Evolutionary conservation across 306 rosid genomes (phyloP).

Genomic region (Pterocarpus santalinus): DNA sequence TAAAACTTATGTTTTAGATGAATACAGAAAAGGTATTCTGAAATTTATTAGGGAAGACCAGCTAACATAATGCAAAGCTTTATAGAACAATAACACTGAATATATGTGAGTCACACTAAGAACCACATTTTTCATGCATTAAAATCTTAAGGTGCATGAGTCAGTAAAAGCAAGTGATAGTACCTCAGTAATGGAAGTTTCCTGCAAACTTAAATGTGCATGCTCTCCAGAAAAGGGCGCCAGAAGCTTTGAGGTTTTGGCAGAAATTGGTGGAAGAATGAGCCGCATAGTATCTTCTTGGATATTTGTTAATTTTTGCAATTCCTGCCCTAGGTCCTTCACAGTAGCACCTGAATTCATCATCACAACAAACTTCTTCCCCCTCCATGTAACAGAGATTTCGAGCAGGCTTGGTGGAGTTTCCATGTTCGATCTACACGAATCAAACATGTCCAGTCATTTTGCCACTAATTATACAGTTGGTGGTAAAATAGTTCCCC

Average conservation of each 20-base stretch:
- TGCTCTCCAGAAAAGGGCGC: constrained; percentile 85
- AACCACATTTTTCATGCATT: constrained; percentile 11
- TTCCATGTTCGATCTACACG: constrained; percentile 72
- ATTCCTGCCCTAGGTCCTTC: constrained; percentile 80
- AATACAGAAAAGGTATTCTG: not conserved
- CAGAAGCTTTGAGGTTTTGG: constrained; percentile 69
- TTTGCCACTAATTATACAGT: not conserved
- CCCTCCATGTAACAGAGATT: constrained; percentile 80
- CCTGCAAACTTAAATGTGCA: constrained; percentile 64
- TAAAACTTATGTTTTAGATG: constrained; percentile 11
- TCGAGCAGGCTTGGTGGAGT: constrained; percentile 47
- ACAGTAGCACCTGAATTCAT: constrained; percentile 63
- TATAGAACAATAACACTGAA: constrained; percentile 15
- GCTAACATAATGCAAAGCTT: constrained; percentile 26
- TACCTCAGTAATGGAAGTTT: constrained; percentile 78
- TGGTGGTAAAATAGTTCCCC: not conserved
- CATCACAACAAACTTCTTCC: constrained; percentile 68
- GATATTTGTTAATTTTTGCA: constrained; percentile 67
- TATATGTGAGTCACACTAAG: not conserved
- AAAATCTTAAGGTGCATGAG: constrained; percentile 11
- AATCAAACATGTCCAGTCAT: constrained; percentile 31
- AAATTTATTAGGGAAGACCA: not conserved
- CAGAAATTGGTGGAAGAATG: constrained; percentile 69
- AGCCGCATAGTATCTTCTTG: constrained; percentile 85
- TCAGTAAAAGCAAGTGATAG: constrained; percentile 27